phyloP scores from a whole-genome alignment of 1,139 yeast genomes.

The Debaryomyces singareniensis region DNA sequence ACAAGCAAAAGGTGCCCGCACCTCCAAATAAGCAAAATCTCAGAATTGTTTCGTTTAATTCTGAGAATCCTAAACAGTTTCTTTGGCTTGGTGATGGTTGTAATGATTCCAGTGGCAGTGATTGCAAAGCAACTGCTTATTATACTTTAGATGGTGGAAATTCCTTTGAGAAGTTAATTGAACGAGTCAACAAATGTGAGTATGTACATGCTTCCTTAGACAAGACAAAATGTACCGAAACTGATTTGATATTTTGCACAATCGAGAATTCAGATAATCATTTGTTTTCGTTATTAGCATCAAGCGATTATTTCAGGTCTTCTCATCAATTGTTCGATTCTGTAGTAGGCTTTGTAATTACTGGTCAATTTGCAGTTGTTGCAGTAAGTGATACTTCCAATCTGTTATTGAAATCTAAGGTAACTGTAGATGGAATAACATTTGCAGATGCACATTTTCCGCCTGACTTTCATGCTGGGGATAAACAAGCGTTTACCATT shows the following conservation, averaged over 20 bases:
- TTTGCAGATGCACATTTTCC: constrained; percentile 86
- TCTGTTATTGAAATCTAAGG: constrained; percentile 53
- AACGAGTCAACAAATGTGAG: constrained; percentile 55
- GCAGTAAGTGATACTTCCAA: constrained; percentile 47
- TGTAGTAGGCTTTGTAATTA: constrained; percentile 34
- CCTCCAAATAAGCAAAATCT: constrained; percentile 30
- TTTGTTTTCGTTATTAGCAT: constrained; percentile 16
- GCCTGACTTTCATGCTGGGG: constrained; percentile 50
- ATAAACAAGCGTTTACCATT: constrained; percentile 78
- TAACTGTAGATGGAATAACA: constrained; percentile 72
- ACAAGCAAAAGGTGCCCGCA: constrained; percentile 43
- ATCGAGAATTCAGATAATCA: constrained; percentile 22
- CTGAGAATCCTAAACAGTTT: constrained; percentile 47
- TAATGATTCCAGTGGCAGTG: constrained; percentile 23
- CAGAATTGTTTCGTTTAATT: constrained; percentile 51
- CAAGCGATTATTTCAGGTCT: constrained; percentile 21
- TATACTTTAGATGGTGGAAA: constrained; percentile 61
- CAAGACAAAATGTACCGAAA: constrained; percentile 23
- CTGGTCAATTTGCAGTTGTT: constrained; percentile 60
- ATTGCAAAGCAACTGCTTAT: constrained; percentile 55
- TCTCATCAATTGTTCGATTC: constrained; percentile 19
- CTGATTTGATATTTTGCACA: constrained; percentile 61
- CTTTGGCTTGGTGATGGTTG: constrained; percentile 70
- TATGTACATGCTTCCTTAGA: constrained; percentile 54
- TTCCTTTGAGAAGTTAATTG: constrained; percentile 46